phyloP scores from a whole-genome alignment of 2,329 filamentous ascomycete genomes.

The Arthrinium phaeospermum region DNA sequence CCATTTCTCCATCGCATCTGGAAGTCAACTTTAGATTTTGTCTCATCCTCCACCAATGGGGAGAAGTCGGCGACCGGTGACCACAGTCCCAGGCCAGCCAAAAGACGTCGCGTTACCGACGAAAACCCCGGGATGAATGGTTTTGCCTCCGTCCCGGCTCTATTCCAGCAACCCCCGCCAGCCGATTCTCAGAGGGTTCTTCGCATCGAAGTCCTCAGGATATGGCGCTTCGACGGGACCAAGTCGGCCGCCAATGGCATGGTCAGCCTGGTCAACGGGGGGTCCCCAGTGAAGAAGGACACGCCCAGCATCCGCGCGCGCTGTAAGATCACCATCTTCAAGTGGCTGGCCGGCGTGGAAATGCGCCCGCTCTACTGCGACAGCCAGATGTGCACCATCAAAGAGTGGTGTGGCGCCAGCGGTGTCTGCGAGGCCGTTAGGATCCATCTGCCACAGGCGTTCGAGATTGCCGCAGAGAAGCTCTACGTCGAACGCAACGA shows the following conservation, averaged over 20 bases:
- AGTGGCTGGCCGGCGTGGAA: slow-evolving; percentile 39
- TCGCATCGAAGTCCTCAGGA: slow-evolving; percentile 59
- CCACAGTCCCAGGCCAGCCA: slow-evolving; percentile 47
- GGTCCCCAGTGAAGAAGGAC: slow-evolving; percentile 42
- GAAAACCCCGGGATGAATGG: slow-evolving; percentile 42
- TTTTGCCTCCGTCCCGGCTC: slow-evolving; percentile 29
- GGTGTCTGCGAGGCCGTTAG: slow-evolving; percentile 53
- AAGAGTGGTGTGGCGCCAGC: slow-evolving; percentile 53
- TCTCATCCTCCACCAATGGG: slow-evolving; percentile 46
- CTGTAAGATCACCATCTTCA: slow-evolving; percentile 50
- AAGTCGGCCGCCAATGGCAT: slow-evolving; percentile 30
- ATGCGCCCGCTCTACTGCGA: slow-evolving; percentile 56
- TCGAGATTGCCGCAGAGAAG: slow-evolving; percentile 58
- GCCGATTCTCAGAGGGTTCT: slow-evolving; percentile 47
- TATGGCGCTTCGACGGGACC: slow-evolving; percentile 55
- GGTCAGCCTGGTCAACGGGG: slow-evolving; percentile 27
- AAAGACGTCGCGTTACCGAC: slow-evolving; percentile 56
- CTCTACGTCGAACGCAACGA: slow-evolving; percentile 56
- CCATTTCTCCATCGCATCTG: slow-evolving; percentile 63
- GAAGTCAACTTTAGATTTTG: slow-evolving; percentile 56
- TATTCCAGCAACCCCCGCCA: slow-evolving; percentile 31
- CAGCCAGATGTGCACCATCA: slow-evolving; percentile 60
- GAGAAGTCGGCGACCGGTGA: slow-evolving; percentile 45
- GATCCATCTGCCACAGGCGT: slow-evolving; percentile 54
- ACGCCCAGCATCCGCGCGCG: slow-evolving; percentile 44